These are phyloP conservation scores for Fusarium subglutinans DNA, from an alignment of 2,329 filamentous ascomycete genomes.

Conservation along the genomic window DNA sequence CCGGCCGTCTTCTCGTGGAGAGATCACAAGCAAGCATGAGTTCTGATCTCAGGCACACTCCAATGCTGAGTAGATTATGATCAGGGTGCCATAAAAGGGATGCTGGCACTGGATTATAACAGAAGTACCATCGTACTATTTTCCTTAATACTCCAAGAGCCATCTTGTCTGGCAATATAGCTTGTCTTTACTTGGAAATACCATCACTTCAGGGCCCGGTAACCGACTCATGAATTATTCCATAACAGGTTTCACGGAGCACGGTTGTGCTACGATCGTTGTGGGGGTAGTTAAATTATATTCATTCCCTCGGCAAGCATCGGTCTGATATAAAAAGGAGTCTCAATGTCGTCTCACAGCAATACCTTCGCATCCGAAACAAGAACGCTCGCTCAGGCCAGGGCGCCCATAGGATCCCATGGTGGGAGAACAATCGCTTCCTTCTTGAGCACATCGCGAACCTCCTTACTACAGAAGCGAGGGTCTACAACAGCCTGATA, in stretches of 20 bases:
- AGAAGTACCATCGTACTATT: background rate
- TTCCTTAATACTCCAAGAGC: background rate
- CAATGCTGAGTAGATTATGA: background rate
- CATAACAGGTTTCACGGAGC: background rate
- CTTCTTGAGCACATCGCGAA: constrained; percentile 75
- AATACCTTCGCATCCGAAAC: background rate
- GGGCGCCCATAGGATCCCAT: constrained; percentile 83
- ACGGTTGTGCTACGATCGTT: background rate
- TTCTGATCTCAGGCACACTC: background rate
- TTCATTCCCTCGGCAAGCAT: background rate
- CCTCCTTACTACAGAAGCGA: constrained; percentile 69
- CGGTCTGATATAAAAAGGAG: background rate
- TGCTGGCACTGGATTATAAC: background rate
- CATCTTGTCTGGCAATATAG: constrained; percentile 13
- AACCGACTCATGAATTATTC: background rate
- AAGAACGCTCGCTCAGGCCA: constrained; percentile 60
- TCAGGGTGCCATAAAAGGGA: background rate
- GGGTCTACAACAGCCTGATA: constrained; percentile 89
- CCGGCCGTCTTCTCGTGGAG: background rate
- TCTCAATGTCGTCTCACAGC: background rate
- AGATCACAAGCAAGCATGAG: background rate
- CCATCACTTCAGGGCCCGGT: background rate
- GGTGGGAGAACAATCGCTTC: constrained; percentile 76
- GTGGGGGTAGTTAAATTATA: background rate
- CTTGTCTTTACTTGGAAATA: constrained; percentile 6